These are phyloP conservation scores for Groenewaldozyma salmanticensis DNA, from an alignment of 805 yeast species.

Conservation along the genomic window DNA sequence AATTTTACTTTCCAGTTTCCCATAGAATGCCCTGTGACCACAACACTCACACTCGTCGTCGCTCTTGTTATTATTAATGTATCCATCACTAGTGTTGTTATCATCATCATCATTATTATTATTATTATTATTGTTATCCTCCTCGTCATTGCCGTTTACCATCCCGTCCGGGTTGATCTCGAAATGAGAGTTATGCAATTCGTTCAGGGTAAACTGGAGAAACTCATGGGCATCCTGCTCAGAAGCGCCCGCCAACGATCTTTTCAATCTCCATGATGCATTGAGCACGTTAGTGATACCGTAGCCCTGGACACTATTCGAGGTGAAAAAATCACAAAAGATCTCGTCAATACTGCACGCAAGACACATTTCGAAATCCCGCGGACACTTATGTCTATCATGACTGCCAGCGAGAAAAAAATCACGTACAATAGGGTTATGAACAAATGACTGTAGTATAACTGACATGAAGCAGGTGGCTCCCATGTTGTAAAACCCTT, in stretches of 20 bases:
- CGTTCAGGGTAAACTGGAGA: conserved; percentile 84
- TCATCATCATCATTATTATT: neutral
- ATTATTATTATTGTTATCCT: neutral
- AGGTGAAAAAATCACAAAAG: conserved; percentile 63
- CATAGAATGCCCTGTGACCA: conserved; percentile 74
- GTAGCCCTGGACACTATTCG: conserved; percentile 50
- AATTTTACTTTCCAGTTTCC: conserved; percentile 71
- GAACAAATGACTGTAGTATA: conserved; percentile 78
- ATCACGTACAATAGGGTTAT: conserved; percentile 77
- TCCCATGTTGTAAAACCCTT: conserved; percentile 90
- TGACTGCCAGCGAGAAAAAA: conserved; percentile 72
- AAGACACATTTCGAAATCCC: conserved; percentile 39
- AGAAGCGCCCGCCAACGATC: conserved; percentile 84
- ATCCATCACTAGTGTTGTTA: conserved; percentile 4
- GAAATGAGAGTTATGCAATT: conserved; percentile 44
- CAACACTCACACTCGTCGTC: conserved; percentile 54
- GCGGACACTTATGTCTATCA: conserved; percentile 38
- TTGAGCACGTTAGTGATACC: conserved; percentile 73
- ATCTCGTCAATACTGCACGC: conserved; percentile 80
- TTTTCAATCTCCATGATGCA: conserved; percentile 76
- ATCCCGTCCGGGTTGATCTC: conserved; percentile 5
- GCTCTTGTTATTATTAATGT: conserved; percentile 5
- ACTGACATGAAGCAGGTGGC: conserved; percentile 96
- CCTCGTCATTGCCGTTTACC: conserved; percentile 2
- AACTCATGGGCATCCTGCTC: conserved; percentile 99